Evolutionary conservation across 2,329 filamentous ascomycete species (phyloP).

Genomic region (Microcyclospora tardicrescens): DNA sequence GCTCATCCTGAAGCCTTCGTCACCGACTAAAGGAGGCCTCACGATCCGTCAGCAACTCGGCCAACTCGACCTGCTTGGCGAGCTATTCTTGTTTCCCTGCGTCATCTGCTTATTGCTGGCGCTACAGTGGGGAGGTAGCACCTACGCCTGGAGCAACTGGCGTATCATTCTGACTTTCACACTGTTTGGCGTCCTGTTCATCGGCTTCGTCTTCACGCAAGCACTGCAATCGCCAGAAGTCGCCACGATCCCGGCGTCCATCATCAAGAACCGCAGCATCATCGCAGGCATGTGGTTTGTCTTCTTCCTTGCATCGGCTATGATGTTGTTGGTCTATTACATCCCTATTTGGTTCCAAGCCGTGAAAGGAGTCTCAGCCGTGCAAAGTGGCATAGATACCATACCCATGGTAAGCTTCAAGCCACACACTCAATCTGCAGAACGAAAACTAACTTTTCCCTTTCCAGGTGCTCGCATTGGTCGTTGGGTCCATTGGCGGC

Average conservation of each 20-base stretch:
- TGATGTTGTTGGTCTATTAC: constrained; percentile 34
- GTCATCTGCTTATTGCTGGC: constrained; percentile 34
- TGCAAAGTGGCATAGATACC: constrained; percentile 35
- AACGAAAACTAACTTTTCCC: too few species aligned
- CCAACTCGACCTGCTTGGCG: constrained; percentile 34
- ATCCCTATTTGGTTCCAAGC: constrained; percentile 37
- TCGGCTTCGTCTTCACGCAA: constrained; percentile 31
- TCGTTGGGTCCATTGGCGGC: constrained; percentile 28
- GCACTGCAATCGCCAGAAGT: constrained; percentile 27
- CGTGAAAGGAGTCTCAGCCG: constrained; percentile 33
- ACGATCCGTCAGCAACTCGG: constrained; percentile 25
- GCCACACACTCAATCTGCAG: too few species aligned
- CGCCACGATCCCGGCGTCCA: constrained; percentile 31
- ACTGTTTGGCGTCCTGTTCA: constrained; percentile 29
- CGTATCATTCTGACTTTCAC: constrained; percentile 35
- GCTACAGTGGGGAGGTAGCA: constrained; percentile 37
- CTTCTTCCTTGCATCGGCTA: constrained; percentile 27
- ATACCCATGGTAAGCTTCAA: constrained; percentile 34
- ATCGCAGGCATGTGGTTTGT: constrained; percentile 27
- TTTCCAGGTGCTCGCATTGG: constrained; percentile 30
- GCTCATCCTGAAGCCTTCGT: constrained; percentile 26
- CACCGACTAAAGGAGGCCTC: constrained; percentile 9
- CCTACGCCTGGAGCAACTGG: constrained; percentile 27
- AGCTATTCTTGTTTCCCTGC: constrained; percentile 25
- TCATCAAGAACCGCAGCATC: constrained; percentile 33